Evolutionary conservation across 768 basidiomycete genomes (phyloP).

Genomic region (Myochromella boudieri): DNA sequence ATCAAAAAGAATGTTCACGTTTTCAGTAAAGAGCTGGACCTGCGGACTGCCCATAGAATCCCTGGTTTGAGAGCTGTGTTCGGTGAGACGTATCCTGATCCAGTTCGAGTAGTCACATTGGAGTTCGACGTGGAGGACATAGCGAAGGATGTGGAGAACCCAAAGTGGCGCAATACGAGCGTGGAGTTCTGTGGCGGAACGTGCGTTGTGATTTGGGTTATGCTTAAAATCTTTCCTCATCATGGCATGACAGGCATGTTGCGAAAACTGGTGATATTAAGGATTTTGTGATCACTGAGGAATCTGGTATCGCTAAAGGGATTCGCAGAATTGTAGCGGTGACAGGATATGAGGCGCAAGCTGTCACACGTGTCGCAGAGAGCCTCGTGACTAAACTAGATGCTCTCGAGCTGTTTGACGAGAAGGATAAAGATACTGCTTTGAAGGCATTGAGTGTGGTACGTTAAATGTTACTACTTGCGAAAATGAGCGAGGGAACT

Average conservation of each 20-base stretch:
- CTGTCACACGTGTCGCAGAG: constrained; percentile 69
- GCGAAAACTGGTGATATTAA: constrained; percentile 97
- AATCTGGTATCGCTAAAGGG: constrained; percentile 97
- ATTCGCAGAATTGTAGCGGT: constrained; percentile 93
- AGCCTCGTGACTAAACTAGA: constrained; percentile 63
- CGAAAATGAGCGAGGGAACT: too few relatives aligned
- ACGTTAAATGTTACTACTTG: constrained; percentile 34
- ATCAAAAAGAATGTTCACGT: constrained; percentile 88
- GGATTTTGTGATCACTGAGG: constrained; percentile 91
- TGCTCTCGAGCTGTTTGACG: constrained; percentile 54
- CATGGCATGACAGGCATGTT: constrained; percentile 67
- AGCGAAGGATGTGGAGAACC: constrained; percentile 78
- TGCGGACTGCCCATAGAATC: constrained; percentile 79
- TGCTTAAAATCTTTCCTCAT: background rate
- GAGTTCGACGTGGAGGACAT: constrained; percentile 90
- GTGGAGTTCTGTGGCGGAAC: constrained; percentile 99
- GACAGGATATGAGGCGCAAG: constrained; percentile 90
- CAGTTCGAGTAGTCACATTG: constrained; percentile 91
- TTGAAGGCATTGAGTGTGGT: constrained; percentile 82
- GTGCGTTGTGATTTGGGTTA: constrained; percentile 43
- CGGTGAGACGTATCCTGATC: constrained; percentile 97
- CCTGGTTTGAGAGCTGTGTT: constrained; percentile 96
- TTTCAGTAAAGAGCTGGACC: constrained; percentile 80
- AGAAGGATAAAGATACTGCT: constrained; percentile 84
- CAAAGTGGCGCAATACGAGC: constrained; percentile 88